These are phyloP conservation scores for Sphaerulina populicola DNA, from an alignment of 2,329 filamentous ascomycete genomes.

Conservation along the genomic window DNA sequence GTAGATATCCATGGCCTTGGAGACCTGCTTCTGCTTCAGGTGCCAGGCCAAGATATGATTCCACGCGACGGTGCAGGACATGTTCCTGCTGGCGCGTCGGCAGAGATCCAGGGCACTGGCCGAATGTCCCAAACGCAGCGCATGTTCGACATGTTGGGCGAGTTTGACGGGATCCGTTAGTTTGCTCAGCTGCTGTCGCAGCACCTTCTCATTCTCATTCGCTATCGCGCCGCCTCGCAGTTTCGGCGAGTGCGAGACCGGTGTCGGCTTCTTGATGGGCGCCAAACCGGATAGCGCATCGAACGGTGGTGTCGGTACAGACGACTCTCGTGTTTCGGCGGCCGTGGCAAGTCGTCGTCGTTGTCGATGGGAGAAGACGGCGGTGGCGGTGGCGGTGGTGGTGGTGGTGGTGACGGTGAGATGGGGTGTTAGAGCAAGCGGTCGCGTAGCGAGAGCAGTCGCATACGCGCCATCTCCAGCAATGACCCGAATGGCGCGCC, in stretches of 20 bases:
- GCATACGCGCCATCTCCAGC: constrained; percentile 25
- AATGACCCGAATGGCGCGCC: constrained; percentile 39
- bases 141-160: constrained; percentile 55
- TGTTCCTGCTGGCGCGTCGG: constrained; percentile 57
- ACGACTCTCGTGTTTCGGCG: neutral
- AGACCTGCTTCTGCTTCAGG: constrained; percentile 53
- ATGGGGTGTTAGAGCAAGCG: constrained; percentile 23
- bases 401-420: neutral
- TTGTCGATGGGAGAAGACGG: constrained; percentile 2
- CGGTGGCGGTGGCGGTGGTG: neutral
- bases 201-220: constrained; percentile 22
- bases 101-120: constrained; percentile 62
- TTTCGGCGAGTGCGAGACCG: neutral
- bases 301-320: neutral
- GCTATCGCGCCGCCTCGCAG: constrained; percentile 5
- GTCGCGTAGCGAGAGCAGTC: constrained; percentile 12
- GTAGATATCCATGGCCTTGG: constrained; percentile 67
- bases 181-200: constrained; percentile 53
- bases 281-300: constrained; percentile 29
- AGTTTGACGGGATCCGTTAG: constrained; percentile 65
- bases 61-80: constrained; percentile 69
- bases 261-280: constrained; percentile 11
- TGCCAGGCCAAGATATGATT: constrained; percentile 72
- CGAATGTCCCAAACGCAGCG: constrained; percentile 52
- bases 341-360: constrained; percentile 11